Evolutionary conservation across 257 asterid species (phyloP).

Genomic region (Marsdenia floribunda): DNA sequence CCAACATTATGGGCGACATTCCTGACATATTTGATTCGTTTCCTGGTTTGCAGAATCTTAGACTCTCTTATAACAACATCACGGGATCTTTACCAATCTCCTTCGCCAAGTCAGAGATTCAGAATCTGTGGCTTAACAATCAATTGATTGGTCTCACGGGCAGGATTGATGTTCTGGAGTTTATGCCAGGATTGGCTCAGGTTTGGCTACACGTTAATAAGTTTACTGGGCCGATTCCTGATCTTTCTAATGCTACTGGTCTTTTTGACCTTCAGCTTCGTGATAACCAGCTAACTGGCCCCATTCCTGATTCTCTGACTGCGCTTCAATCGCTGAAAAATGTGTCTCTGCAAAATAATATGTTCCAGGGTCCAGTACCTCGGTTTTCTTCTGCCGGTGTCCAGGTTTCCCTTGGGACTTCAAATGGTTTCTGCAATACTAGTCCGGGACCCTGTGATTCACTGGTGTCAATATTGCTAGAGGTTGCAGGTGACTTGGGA

Average conservation of each 20-base stretch:
- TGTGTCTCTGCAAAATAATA: conserved; percentile 50
- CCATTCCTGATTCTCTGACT: conserved; percentile 52
- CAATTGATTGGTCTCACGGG: conserved; percentile 58
- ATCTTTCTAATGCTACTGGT: conserved; percentile 50
- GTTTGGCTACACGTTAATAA: conserved; percentile 68
- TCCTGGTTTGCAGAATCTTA: conserved; percentile 48
- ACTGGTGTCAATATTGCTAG: conserved; percentile 58
- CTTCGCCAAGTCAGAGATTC: conserved; percentile 49
- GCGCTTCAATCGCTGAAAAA: conserved; percentile 44
- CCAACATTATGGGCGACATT: conserved; percentile 50
- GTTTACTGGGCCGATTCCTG: conserved; percentile 67
- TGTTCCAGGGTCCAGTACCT: conserved; percentile 73
- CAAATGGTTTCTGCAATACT: conserved; percentile 51
- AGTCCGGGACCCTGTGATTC: conserved; percentile 64
- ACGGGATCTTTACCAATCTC: conserved; percentile 57
- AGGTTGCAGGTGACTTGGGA: conserved; percentile 40
- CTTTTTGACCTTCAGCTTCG: conserved; percentile 57
- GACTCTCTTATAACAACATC: conserved; percentile 61
- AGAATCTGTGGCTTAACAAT: conserved; percentile 56
- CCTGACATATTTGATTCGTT: conserved; percentile 62
- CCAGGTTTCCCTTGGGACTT: conserved; percentile 36
- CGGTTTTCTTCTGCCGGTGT: conserved; percentile 27
- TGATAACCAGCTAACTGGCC: conserved; percentile 61
- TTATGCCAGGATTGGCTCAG: conserved; percentile 38
- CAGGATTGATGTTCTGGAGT: conserved; percentile 39